Percentiles rank a stretch among this genome's conserved stretches.
phyloP scores from a whole-genome alignment of 306 rosid genomes.

The Clitoria ternatea region DNA sequence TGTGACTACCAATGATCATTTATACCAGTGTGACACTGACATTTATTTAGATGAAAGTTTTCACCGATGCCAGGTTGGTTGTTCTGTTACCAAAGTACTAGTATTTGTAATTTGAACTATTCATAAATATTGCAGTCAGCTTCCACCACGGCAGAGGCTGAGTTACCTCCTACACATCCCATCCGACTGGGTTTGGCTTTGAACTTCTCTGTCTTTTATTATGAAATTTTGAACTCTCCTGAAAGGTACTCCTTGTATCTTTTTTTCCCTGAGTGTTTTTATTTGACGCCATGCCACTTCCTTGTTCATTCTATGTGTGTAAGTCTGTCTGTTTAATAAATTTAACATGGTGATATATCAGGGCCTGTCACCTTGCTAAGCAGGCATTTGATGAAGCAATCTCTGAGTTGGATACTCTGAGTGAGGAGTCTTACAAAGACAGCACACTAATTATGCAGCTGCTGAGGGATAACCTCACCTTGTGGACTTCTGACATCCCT shows the following conservation, averaged over 20 bases:
- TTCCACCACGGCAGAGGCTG: conserved; percentile 48
- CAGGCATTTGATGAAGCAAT: conserved; percentile 71
- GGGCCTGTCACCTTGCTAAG: conserved; percentile 67
- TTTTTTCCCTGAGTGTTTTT: neutral
- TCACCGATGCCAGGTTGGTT: neutral
- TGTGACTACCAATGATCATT: neutral
- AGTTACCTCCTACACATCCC: conserved; percentile 60
- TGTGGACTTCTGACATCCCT: conserved; percentile 67
- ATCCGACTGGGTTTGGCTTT: conserved; percentile 64
- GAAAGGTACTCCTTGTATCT: conserved; percentile 47
- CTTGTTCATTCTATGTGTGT: neutral
- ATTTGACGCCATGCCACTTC: neutral
- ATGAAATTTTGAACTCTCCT: conserved; percentile 67
- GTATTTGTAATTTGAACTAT: neutral
- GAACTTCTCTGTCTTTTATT: conserved; percentile 73
- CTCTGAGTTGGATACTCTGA: conserved; percentile 57
- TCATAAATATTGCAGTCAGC: conserved; percentile 37
- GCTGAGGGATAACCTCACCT: conserved; percentile 67
- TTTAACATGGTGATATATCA: conserved; percentile 25
- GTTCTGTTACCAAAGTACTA: neutral
- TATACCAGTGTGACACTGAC: neutral
- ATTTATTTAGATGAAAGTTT: neutral
- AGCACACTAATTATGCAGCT: conserved; percentile 70
- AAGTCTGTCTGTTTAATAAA: neutral
- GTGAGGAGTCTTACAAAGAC: conserved; percentile 66